Evolutionary conservation across 208 protist genomes (phyloP), one percentile per base, ranked within the genome.

Genomic region (Paratrypanosoma confusum): DNA sequence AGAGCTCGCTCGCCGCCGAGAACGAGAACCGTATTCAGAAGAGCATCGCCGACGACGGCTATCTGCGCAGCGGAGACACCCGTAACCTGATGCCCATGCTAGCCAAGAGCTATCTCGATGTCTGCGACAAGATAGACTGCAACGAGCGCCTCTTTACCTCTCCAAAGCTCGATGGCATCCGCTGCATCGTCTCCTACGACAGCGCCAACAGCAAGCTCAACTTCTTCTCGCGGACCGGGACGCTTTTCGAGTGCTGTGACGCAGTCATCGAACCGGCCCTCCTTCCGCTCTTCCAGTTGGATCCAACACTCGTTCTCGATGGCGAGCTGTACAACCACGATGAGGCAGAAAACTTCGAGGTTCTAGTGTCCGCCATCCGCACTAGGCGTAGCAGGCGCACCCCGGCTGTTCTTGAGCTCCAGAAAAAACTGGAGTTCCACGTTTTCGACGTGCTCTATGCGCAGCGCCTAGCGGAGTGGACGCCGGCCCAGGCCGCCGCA

Each of bases 131-230:
- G 54, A 89, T 89, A 47, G 52, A 34, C 1, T 31, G 45, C 2
- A 44, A 50, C 7, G 83, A 87, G 37, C 21, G 60, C 35, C 14
- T 92, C 13, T 58, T 51, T 10, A 74, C 85, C 20, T 93, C 85
- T 4, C 85, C 85, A 1, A 93, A 93, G 65, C 70, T 93, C 13
- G 85, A 93, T 32, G 85, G 85, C 24, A 81, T 93, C n/a, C 85
- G 85, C 28, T 93, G 85, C 47, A 47, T 93, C 21, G 75, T 65
- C 8, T 65, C 78, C 10, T 86, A 76, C 60, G 71, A 86, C 55
- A 21, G 23, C 0, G 39, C 65, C 44, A 58, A 67, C n/a, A 38
- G 53, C 29, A 28, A 51, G 21, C 45, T 80, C 8, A 58, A 74
- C 36, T 86, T 93, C 48, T 93, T 90, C 41, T 87, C 75, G 48